Evolutionary conservation across 495 filamentous ascomycete genomes (phyloP).

Genomic region (Penicillium parvum): DNA sequence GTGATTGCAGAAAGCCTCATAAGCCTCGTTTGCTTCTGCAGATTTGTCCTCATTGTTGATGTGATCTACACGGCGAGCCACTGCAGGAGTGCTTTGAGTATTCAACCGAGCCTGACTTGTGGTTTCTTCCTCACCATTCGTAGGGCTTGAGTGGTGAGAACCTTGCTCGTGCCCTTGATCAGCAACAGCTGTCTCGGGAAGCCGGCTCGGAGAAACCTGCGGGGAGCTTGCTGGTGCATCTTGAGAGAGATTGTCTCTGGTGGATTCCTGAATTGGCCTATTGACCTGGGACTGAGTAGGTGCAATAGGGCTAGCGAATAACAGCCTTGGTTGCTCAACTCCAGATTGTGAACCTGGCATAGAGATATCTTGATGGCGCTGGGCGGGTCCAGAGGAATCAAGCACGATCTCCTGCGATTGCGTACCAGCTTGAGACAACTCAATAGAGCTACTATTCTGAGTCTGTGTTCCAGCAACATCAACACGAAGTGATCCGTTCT

Average conservation of each 20-base stretch:
- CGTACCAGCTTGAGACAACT: conserved; percentile 12
- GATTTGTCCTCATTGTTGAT: conserved; percentile 18
- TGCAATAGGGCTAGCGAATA: conserved; percentile 17
- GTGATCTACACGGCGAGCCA: conserved; percentile 25
- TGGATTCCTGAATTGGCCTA: conserved; percentile 3
- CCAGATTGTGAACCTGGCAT: conserved; percentile 5
- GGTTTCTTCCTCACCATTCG: no score
- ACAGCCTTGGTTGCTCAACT: conserved; percentile 14
- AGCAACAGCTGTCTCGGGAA: conserved; percentile 7
- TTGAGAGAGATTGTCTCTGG: background rate
- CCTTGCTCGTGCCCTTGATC: conserved; percentile 8
- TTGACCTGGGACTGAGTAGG: conserved; percentile 11
- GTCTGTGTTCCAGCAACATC: conserved; percentile 24
- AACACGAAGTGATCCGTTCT: conserved; percentile 4
- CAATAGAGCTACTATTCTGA: conserved; percentile 15
- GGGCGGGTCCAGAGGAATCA: conserved; percentile 25
- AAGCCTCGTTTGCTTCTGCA: conserved; percentile 30
- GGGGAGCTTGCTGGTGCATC: conserved; percentile 2
- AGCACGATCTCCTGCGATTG: conserved; percentile 19
- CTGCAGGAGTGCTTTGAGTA: conserved; percentile 12
- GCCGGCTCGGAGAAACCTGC: conserved; percentile 13
- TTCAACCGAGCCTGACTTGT: no score
- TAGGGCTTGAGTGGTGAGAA: no score
- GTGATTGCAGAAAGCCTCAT: conserved; percentile 47
- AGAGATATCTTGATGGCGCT: conserved; percentile 11